These are phyloP conservation scores for Bryum argenteum DNA, from an alignment of 225 moss, liverwort and hornwort species.

Conservation along the genomic window DNA sequence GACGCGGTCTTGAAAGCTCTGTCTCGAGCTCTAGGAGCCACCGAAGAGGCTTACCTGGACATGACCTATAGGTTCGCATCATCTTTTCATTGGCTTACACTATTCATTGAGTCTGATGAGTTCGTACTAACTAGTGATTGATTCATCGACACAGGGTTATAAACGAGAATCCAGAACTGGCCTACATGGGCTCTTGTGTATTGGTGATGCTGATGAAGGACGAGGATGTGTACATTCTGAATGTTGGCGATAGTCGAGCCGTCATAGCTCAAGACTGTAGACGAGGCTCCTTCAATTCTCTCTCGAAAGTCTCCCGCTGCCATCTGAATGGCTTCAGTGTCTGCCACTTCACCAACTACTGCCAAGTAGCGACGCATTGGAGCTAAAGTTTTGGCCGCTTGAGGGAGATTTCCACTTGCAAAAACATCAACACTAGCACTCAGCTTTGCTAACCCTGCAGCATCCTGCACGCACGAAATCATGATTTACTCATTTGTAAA, in stretches of 20 bases:
- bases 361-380: conserved; percentile 74
- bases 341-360: too few relatives aligned
- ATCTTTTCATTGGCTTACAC: not conserved
- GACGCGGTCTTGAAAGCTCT: conserved; percentile 81
- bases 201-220: conserved; percentile 99
- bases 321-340: conserved; percentile 61
- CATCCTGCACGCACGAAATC: too few relatives aligned
- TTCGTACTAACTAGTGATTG: conserved; percentile 24
- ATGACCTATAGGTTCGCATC: conserved; percentile 76
- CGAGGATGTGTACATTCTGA: conserved; percentile 98
- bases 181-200: conserved; percentile 98
- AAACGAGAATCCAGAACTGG: conserved; percentile 91
- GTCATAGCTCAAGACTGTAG: conserved; percentile 87
- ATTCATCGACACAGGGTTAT: conserved; percentile 55
- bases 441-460: too few relatives aligned
- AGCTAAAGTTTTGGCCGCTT: too few relatives aligned
- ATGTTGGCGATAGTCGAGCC: conserved; percentile 98
- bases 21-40: conserved; percentile 81
- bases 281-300: conserved; percentile 57
- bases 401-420: too few relatives aligned
- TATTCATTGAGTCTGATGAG: not conserved
- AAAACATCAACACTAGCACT: too few relatives aligned
- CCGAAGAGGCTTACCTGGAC: conserved; percentile 91
- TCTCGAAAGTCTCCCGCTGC: conserved; percentile 55
- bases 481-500: too few relatives aligned